Conservation (phyloP, 2,329 filamentous ascomycete genomes). For the Dryadomyces quercivorus region DNA sequence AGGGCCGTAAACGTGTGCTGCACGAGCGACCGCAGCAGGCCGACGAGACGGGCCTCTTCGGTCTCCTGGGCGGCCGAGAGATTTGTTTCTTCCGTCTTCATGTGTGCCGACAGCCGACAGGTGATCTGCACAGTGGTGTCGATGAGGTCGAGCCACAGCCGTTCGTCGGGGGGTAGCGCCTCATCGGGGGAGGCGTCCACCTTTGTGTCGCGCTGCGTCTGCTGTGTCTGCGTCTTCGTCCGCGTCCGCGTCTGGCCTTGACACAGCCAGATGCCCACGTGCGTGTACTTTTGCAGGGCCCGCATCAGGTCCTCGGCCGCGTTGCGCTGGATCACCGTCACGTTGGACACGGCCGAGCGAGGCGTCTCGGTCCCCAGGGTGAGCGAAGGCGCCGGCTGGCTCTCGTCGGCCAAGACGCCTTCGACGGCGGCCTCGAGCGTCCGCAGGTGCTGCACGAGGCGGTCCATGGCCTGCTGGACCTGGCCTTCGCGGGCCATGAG, state of each 20-base stretch:
- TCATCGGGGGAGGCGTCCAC: too few relatives aligned
- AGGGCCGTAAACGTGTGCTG: conserved; percentile 86
- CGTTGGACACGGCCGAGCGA: conserved; percentile 4
- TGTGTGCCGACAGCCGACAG: conserved; percentile 45
- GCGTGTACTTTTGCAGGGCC: conserved; percentile 75
- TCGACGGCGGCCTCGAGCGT: conserved; percentile 69
- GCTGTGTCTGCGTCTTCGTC: conserved; percentile 34
- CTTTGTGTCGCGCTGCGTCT: not conserved
- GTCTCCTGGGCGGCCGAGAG: conserved; percentile 27
- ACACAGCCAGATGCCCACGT: conserved; percentile 92
- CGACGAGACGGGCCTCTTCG: conserved; percentile 41
- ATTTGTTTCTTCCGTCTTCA: conserved; percentile 22
- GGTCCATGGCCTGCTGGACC: conserved; percentile 68
- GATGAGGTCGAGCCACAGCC: conserved; percentile 49
- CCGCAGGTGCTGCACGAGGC: conserved; percentile 68
- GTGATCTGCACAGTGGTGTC: conserved; percentile 52
- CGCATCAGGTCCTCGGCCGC: conserved; percentile 62
- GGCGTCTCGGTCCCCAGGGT: too few relatives aligned
- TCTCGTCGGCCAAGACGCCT: conserved; percentile 45
- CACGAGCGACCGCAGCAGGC: conserved; percentile 63
- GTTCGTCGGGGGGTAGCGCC: conserved; percentile 39
- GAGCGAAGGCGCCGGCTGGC: too few relatives aligned
- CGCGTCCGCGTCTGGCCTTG: conserved; percentile 54
- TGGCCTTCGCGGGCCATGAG: conserved; percentile 84
- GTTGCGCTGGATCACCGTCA: conserved; percentile 22